Base-by-base conservation (phyloP, 768 basidiomycete species). In the Infundibulicybe gibba region DNA sequence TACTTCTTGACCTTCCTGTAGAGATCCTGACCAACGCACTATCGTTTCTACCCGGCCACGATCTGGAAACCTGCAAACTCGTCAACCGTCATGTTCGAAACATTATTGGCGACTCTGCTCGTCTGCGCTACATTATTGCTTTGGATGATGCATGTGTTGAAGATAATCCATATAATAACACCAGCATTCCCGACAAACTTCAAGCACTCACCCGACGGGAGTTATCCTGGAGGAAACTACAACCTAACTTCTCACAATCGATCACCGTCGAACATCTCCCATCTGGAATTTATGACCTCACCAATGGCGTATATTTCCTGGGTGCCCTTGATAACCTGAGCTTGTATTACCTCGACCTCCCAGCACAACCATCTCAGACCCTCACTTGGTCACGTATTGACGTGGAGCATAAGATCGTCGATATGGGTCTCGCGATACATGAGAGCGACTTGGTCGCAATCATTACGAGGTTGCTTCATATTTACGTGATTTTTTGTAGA, bases 391-490 rank as follows among this genome's bases (percentile, higher is more conserved):
- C 49, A 32, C 49, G 40, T 21, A 58, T 72, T n/a, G 42, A 55
- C 14, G 48, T 65, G 19, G 54, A 59, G 12, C 50, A 59, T 3
- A 8, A 3, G 25, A 62, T 74, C 43, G 59, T 77, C 20, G 74
- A 75, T 51, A 65, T 77, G 51, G 72, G 70, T 4, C 50, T 75
- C 14, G 64, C 66, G 19, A 49, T 73, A 2, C 61, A 68, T 19
- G 73, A 75, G 49, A 73, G 75, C 44, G 72, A 77, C 52, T 55
- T 77, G 31, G 59, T 75, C 21, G 72, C 62, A 3, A 49, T 74
- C 34, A 55, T 75, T 35, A 70, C 70, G 13, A 64, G 61, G 73
- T 71, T 50, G 16, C 3, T 25, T 25, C 3, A 25, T 25, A 25
- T 8, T 25, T 4, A 25, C 8, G 4, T 25, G 25, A 8, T 25